phyloP scores from a whole-genome alignment of 2,329 filamentous ascomycete species.

The Colletotrichum musicola region DNA sequence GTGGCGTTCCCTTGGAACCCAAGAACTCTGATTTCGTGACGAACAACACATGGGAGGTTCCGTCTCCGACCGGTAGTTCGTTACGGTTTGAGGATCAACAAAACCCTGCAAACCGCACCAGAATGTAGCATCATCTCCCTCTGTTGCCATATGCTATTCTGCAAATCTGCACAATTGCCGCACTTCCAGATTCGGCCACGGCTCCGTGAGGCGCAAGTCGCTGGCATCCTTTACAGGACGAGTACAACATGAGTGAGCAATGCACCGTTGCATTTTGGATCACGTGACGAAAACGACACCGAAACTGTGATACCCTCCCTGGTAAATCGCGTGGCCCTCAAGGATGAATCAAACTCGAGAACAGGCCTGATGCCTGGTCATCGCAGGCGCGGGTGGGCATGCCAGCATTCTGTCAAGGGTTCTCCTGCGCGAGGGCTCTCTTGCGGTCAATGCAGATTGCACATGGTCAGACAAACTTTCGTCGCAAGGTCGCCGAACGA shows the following conservation, averaged over 20 bases:
- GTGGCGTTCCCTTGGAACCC: neutral
- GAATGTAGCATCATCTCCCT: no score
- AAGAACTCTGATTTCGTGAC: no score
- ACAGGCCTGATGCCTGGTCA: constrained; percentile 21
- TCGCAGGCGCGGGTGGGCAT: constrained; percentile 17
- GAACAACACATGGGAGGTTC: neutral
- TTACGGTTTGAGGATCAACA: neutral
- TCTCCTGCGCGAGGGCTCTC: constrained; percentile 21
- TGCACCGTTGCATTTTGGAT: constrained; percentile 20
- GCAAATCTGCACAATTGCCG: constrained; percentile 9
- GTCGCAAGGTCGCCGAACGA: constrained; percentile 27
- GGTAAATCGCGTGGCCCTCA: constrained; percentile 32
- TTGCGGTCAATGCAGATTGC: constrained; percentile 26
- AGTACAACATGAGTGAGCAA: neutral
- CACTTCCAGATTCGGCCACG: constrained; percentile 9
- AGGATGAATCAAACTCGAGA: constrained; percentile 30
- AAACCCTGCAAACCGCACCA: no score
- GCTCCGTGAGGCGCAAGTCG: neutral
- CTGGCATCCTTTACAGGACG: neutral
- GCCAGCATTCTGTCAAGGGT: constrained; percentile 13
- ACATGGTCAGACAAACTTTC: constrained; percentile 37
- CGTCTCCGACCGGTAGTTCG: neutral
- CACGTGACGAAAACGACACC: constrained; percentile 37
- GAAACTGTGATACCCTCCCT: constrained; percentile 33
- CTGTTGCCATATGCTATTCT: neutral